These are phyloP conservation scores for Eucalyptus sp. DNA, from an alignment of 345 rosid genomes.

Conservation along the genomic window DNA sequence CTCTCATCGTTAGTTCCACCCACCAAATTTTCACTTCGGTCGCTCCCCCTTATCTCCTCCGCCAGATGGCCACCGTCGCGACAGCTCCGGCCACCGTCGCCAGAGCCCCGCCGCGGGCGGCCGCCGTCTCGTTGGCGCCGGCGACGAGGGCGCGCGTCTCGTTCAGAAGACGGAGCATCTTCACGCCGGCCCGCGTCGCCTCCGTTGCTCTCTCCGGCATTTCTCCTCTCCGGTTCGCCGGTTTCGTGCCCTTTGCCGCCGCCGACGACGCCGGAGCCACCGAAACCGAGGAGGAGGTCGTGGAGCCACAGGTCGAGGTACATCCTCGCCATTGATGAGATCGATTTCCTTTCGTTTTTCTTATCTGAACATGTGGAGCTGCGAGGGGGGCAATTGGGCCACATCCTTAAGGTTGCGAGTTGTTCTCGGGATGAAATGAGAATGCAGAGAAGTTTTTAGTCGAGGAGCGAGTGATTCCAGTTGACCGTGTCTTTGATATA, in stretches of 20 bases:
- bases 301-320: constrained; percentile 61
- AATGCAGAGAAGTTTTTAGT: not conserved
- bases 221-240: constrained; percentile 25
- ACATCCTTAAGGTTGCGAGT: not conserved
- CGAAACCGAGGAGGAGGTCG: constrained; percentile 25
- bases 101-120: constrained; percentile 7
- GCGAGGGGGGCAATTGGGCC: not conserved
- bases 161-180: constrained; percentile 16
- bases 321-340: not conserved
- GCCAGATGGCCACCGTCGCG: constrained; percentile 58
- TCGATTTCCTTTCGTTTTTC: not conserved
- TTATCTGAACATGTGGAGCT: not conserved
- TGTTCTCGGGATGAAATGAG: not conserved
- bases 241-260: constrained; percentile 40
- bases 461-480: not conserved
- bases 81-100: constrained; percentile 43
- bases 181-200: not conserved
- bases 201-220: constrained; percentile 15
- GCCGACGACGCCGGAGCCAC: constrained; percentile 46
- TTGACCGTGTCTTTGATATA: not conserved
- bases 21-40: not conserved
- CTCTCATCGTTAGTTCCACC: not conserved
- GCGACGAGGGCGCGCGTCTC: constrained; percentile 22
- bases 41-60: not conserved
- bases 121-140: constrained; percentile 5